Evolutionary conservation across 305 asterid species (phyloP).

Genomic region (Fraxinus angustifolia): DNA sequence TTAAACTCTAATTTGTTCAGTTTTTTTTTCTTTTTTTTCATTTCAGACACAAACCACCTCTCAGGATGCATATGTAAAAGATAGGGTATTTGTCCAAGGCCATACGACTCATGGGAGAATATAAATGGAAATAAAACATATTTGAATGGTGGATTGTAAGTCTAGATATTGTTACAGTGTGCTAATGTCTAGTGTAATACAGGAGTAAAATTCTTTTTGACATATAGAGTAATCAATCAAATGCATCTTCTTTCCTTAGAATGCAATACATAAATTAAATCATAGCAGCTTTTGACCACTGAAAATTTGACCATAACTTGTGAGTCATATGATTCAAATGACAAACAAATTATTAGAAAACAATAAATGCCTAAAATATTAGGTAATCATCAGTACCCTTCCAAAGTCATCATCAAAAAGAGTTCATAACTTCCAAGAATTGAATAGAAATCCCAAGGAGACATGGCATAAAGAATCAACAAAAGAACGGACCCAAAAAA

Average conservation of each 20-base stretch:
- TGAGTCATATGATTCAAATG: not conserved
- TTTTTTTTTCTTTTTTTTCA: not conserved
- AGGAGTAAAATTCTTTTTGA: not conserved
- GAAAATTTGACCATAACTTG: not conserved
- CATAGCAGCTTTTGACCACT: not conserved
- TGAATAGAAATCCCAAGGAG: constrained; percentile 1
- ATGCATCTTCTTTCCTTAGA: not conserved
- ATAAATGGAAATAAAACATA: not conserved
- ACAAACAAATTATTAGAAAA: not conserved
- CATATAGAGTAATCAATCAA: not conserved
- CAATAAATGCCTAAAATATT: not conserved
- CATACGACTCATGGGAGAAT: not conserved
- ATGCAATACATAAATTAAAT: not conserved
- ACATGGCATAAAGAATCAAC: not conserved
- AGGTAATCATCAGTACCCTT: not conserved
- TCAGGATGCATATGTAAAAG: not conserved
- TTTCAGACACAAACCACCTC: not conserved
- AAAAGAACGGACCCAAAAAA: not conserved
- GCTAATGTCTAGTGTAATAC: not conserved
- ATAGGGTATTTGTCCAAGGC: not conserved
- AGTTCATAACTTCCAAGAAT: not conserved
- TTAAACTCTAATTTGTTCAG: not conserved
- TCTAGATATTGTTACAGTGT: not conserved
- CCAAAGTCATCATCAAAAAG: constrained; percentile 3
- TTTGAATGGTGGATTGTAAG: not conserved